These are phyloP conservation scores for Postia placenta DNA, from an alignment of 768 basidiomycete species.

Conservation along the genomic window DNA sequence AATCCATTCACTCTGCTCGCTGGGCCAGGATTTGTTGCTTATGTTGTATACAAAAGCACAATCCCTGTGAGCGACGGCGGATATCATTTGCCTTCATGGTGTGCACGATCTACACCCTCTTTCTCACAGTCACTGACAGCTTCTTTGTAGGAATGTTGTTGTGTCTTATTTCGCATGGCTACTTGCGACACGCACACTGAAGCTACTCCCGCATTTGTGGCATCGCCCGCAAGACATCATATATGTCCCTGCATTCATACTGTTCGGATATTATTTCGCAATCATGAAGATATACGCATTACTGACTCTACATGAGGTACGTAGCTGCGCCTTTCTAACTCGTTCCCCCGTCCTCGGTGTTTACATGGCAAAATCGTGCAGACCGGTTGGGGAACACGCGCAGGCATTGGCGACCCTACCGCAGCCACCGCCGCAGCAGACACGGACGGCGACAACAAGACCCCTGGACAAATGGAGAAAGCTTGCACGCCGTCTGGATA, in stretches of 20 bases:
- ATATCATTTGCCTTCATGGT: constrained; percentile 83
- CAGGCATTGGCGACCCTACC: constrained; percentile 82
- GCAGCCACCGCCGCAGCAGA: constrained; percentile 70
- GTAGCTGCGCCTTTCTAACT: constrained; percentile 15
- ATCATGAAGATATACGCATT: constrained; percentile 93
- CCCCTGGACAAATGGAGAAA: neutral
- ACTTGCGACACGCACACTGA: constrained; percentile 63
- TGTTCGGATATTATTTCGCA: constrained; percentile 92
- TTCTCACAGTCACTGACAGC: neutral
- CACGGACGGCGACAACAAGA: constrained; percentile 16
- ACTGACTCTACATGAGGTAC: constrained; percentile 84
- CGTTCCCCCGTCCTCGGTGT: no score
- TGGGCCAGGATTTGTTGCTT: constrained; percentile 74
- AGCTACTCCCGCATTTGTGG: constrained; percentile 62
- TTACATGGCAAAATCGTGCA: no score
- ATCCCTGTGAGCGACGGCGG: constrained; percentile 60
- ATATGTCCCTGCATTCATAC: constrained; percentile 58
- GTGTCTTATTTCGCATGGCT: constrained; percentile 67
- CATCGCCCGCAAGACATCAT: constrained; percentile 51
- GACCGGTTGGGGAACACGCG: constrained; percentile 95
- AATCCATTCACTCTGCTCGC: constrained; percentile 84
- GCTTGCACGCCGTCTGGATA: neutral
- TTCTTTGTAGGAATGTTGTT: constrained; percentile 54
- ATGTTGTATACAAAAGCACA: constrained; percentile 76
- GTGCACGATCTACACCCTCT: constrained; percentile 22